Conservation (phyloP, 345 rosid genomes). For the Rhizophora mangle region DNA sequence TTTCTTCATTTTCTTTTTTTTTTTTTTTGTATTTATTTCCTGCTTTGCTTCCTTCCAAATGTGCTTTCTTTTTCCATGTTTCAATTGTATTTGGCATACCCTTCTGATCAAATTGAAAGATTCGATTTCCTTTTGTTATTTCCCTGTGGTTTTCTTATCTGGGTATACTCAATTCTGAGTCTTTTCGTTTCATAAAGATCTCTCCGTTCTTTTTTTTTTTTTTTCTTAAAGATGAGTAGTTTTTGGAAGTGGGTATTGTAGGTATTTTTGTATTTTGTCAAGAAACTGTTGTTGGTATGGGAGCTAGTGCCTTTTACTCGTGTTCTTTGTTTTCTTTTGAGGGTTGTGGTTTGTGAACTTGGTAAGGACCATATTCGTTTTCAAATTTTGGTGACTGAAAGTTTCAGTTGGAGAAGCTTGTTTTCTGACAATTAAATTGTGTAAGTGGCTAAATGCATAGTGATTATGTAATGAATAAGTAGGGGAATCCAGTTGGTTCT, state of each 20-base stretch:
- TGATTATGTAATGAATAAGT: background rate
- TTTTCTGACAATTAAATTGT: conserved; percentile 28
- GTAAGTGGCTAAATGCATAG: conserved; percentile 1
- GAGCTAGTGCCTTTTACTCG: background rate
- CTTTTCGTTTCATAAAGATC: background rate
- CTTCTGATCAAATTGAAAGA: background rate
- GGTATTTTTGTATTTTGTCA: background rate
- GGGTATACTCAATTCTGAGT: conserved; percentile 11
- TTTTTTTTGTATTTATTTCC: background rate
- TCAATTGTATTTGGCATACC: too few relatives aligned
- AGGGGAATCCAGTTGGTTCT: background rate
- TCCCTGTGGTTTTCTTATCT: conserved; percentile 12
- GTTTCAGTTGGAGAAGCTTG: conserved; percentile 23
- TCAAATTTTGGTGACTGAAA: conserved; percentile 30
- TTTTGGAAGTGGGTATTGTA: conserved; percentile 6
- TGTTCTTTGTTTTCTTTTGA: background rate
- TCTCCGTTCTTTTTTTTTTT: background rate
- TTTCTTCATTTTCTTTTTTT: background rate
- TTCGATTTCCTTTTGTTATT: background rate
- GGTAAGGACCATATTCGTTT: conserved; percentile 19
- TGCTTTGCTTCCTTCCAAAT: conserved; percentile 3
- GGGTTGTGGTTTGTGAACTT: conserved; percentile 10
- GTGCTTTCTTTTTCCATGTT: background rate
- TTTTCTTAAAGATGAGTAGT: background rate
- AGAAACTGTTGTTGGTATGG: too few relatives aligned